Percentiles rank a stretch among this genome's conserved stretches.
Evolutionary conservation across 305 asterid genomes (phyloP).

Genomic region (Solanum hybrid): DNA sequence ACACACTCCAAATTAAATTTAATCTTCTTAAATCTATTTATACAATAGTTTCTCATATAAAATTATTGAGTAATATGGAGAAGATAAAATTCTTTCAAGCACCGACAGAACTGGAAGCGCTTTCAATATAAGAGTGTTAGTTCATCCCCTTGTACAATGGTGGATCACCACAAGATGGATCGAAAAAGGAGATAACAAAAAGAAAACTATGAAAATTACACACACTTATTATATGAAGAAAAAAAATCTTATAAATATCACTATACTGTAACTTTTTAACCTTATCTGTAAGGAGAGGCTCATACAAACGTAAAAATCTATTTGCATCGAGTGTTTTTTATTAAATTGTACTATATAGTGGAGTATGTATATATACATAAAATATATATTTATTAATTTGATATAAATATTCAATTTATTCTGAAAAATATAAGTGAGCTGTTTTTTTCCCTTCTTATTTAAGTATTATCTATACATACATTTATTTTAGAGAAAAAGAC

Average conservation of each 20-base stretch:
- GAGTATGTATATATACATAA: not conserved
- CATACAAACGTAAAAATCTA: not conserved
- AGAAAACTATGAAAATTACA: not conserved
- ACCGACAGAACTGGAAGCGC: no score
- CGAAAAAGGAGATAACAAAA: not conserved
- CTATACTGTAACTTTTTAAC: not conserved
- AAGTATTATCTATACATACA: not conserved
- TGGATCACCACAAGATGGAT: not conserved
- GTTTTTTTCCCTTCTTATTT: not conserved
- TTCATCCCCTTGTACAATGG: not conserved
- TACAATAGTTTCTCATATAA: not conserved
- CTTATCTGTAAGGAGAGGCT: not conserved
- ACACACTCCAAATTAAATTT: not conserved
- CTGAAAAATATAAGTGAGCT: not conserved
- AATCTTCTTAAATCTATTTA: not conserved
- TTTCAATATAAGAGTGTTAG: not conserved
- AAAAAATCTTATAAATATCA: not conserved
- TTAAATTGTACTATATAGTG: not conserved
- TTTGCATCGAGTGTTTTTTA: not conserved
- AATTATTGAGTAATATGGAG: no score
- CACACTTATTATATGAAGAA: not conserved
- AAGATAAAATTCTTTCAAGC: no score
- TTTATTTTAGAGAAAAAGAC: not conserved
- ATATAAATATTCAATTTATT: not conserved
- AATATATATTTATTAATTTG: not conserved